phyloP scores from a whole-genome alignment of 768 basidiomycete genomes.

The Trametes villosa region DNA sequence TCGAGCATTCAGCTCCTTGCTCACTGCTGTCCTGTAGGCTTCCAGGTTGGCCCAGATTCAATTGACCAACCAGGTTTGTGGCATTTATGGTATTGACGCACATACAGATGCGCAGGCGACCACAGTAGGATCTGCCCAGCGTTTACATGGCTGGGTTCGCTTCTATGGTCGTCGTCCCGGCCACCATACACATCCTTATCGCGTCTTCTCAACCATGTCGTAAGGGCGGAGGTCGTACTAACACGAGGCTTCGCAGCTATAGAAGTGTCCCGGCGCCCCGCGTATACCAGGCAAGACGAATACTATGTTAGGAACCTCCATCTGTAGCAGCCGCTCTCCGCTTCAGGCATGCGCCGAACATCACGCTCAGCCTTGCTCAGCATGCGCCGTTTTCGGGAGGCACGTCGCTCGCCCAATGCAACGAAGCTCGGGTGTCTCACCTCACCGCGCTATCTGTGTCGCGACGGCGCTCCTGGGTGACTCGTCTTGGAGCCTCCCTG shows the following conservation, averaged over 20 bases:
- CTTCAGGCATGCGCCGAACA: slow-evolving; percentile 9
- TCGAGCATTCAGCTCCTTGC: too few species aligned
- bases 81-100: too few species aligned
- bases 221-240: neutral
- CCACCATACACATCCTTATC: slow-evolving; percentile 1
- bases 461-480: neutral
- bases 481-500: neutral
- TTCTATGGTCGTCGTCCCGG: neutral
- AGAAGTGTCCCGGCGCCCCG: neutral
- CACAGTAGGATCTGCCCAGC: too few species aligned
- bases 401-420: slow-evolving; percentile 6
- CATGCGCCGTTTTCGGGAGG: neutral
- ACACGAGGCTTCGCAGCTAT: neutral
- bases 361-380: slow-evolving; percentile 9
- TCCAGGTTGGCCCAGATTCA: too few species aligned
- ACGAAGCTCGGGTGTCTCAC: neutral
- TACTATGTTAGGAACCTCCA: neutral
- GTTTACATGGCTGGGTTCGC: neutral
- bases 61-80: too few species aligned
- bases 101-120: too few species aligned
- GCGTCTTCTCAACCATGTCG: neutral
- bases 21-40: too few species aligned
- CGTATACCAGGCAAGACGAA: neutral
- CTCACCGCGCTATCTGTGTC: neutral
- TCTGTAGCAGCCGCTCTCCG: neutral